Evolutionary conservation across 257 asterid species (phyloP), one percentile per base, ranked within the genome.

Genomic region (Euphrasia confusa): DNA sequence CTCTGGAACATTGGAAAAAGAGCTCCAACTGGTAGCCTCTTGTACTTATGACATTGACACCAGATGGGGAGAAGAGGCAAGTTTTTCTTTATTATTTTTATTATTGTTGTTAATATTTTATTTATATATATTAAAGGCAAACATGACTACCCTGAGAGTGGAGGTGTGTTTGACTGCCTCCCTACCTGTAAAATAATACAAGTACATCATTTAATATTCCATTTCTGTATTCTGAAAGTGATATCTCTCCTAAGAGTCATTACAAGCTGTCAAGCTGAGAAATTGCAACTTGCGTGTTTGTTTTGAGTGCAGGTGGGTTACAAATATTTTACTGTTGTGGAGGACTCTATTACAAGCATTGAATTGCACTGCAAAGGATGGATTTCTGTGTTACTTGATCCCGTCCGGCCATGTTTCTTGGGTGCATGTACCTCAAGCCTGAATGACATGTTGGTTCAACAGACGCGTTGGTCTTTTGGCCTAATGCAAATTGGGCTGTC

Each of bases 1-100:
- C n/a, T 54, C 72, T 30, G 72, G 15, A 2, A 39, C 59, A 53
- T 52, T 65, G 73, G 55, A 62, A 13, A 57, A 71, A 60, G 84
- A 75, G 72, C 57, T 71, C 42, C 64, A 67, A 17, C 12, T 73
- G 48, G 32, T 86, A 44, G 95, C 86, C 35, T 83, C 84, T 2
- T 75, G 86, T 60, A 28, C 71, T 48, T 86, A 66, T 61, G 90
- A 84, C 52, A 61, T 65, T 42, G 63, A 65, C 14, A 66, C 86
- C 12, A 61, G 72, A 60, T 86, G 95, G 90, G 90, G 90, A 48
- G 37, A 72, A 60, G 73, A 81, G 86, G 90, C 68, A 69, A 76
- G 83, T 67, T 42, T 4, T 5, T 39, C 7, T 5, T 6, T 5
- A 37, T 37, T 7, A 6, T 7, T 6, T 0, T 21, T 21, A 21